Percentiles rank a stretch among this genome's conserved stretches.
Evolutionary conservation across 179 eudicot species (phyloP).

Genomic region (Camellia oleifera): DNA sequence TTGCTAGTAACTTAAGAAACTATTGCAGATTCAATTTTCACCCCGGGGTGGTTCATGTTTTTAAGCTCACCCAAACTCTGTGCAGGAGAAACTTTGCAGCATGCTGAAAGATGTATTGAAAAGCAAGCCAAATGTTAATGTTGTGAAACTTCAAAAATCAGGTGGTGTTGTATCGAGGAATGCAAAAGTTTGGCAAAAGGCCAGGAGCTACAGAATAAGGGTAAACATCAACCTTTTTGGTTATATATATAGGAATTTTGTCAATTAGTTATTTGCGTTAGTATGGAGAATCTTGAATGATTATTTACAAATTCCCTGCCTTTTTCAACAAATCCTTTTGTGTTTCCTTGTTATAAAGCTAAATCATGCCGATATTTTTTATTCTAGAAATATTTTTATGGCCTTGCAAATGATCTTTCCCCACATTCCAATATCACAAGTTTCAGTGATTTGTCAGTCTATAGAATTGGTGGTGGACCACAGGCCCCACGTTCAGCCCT

Average conservation of each 20-base stretch:
- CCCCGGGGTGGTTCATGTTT: slow-evolving; percentile 9
- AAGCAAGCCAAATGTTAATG: slow-evolving; percentile 84
- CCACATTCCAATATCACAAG: slow-evolving; percentile 80
- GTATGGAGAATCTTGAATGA: not conserved
- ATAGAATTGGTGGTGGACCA: slow-evolving; percentile 89
- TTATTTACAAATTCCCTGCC: not conserved
- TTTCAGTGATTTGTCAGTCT: slow-evolving; percentile 72
- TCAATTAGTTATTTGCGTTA: not conserved
- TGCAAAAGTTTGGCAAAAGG: slow-evolving; percentile 66
- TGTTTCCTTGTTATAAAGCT: slow-evolving; percentile 2
- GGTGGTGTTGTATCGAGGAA: slow-evolving; percentile 92
- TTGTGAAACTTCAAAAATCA: slow-evolving; percentile 94
- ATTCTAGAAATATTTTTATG: slow-evolving; percentile 89
- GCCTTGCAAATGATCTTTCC: slow-evolving; percentile 82
- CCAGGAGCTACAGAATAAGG: slow-evolving; percentile 75
- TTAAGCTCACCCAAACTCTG: slow-evolving; percentile 4
- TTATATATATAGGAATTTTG: not conserved
- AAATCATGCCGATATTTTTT: slow-evolving; percentile 3
- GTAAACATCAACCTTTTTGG: slow-evolving; percentile 30
- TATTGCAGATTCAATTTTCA: not conserved
- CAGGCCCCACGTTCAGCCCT: slow-evolving; percentile 98
- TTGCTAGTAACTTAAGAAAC: not conserved
- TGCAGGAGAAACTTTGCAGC: slow-evolving; percentile 97
- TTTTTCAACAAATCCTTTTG: not conserved
- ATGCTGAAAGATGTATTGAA: slow-evolving; percentile 79